Percentiles rank a stretch among this genome's conserved stretches.
Evolutionary conservation across 2,329 filamentous ascomycete species (phyloP).

Genomic region (Colletotrichum orbiculare): DNA sequence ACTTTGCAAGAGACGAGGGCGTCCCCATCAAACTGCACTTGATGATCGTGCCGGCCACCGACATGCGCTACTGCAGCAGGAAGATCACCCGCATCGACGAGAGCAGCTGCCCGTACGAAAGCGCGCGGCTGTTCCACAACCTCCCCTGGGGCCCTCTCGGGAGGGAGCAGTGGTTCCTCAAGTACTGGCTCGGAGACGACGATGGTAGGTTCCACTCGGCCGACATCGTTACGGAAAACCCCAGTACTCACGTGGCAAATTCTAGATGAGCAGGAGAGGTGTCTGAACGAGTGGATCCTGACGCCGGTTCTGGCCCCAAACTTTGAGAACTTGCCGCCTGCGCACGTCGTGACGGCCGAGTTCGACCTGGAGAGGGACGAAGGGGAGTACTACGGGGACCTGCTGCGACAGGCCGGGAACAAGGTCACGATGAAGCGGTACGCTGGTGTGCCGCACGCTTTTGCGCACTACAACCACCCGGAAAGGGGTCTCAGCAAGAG

Average conservation of each 20-base stretch:
- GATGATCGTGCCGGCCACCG: constrained; percentile 46
- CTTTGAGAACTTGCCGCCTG: constrained; percentile 42
- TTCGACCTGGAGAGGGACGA: constrained; percentile 50
- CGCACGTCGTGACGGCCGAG: constrained; percentile 48
- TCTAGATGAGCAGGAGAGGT: constrained; percentile 15
- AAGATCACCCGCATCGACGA: constrained; percentile 32
- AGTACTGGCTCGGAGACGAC: constrained; percentile 45
- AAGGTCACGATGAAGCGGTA: constrained; percentile 43
- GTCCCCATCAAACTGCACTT: constrained; percentile 45
- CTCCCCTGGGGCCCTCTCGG: constrained; percentile 44
- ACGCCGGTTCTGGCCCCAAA: constrained; percentile 41
- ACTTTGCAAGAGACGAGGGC: constrained; percentile 47
- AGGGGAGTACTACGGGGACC: constrained; percentile 42
- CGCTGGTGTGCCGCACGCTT: constrained; percentile 44
- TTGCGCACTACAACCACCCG: constrained; percentile 45
- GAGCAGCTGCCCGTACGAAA: constrained; percentile 41
- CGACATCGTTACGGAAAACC: no score
- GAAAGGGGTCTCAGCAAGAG: constrained; percentile 41
- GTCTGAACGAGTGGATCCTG: constrained; percentile 12
- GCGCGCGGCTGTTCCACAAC: constrained; percentile 40
- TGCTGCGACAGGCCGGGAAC: constrained; percentile 41
- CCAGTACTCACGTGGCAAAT: background rate
- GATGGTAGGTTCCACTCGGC: constrained; percentile 34
- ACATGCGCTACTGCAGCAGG: constrained; percentile 45
- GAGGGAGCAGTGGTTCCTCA: constrained; percentile 46